phyloP scores from a whole-genome alignment of 306 rosid species.

The Glycine tomentella region DNA sequence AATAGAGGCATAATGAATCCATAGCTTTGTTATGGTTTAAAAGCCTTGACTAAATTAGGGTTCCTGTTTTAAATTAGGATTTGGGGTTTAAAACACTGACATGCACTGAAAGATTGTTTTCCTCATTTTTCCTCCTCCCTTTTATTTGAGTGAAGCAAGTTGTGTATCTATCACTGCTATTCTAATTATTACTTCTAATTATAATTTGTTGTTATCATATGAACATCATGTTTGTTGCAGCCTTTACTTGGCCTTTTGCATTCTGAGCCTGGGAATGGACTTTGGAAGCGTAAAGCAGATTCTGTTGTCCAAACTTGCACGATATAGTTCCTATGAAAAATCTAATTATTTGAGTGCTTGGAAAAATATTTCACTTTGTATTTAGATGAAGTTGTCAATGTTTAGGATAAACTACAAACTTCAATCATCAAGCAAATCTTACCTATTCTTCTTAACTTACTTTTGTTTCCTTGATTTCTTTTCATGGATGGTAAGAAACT shows the following conservation, averaged over 20 bases:
- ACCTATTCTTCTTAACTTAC: constrained; percentile 28
- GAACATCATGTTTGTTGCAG: constrained; percentile 60
- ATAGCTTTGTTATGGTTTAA: constrained; percentile 1
- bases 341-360: constrained; percentile 24
- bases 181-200: neutral
- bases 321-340: constrained; percentile 55
- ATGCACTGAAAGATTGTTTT: neutral
- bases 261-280: constrained; percentile 83
- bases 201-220: constrained; percentile 28
- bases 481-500: constrained; percentile 13
- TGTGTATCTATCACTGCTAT: constrained; percentile 13
- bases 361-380: constrained; percentile 25
- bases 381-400: constrained; percentile 18
- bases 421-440: constrained; percentile 29
- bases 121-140: no score
- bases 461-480: constrained; percentile 23
- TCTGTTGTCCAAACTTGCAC: constrained; percentile 74
- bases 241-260: constrained; percentile 82
- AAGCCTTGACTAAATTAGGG: constrained; percentile 2
- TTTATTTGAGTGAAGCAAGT: constrained; percentile 35
- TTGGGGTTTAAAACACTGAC: constrained; percentile 7
- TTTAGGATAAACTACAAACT: neutral
- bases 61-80: neutral
- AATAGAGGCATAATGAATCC: neutral
- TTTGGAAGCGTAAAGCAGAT: constrained; percentile 97